phyloP scores from a whole-genome alignment of 1,284 basidiomycete species.

The Singerocomus inundabilis region DNA sequence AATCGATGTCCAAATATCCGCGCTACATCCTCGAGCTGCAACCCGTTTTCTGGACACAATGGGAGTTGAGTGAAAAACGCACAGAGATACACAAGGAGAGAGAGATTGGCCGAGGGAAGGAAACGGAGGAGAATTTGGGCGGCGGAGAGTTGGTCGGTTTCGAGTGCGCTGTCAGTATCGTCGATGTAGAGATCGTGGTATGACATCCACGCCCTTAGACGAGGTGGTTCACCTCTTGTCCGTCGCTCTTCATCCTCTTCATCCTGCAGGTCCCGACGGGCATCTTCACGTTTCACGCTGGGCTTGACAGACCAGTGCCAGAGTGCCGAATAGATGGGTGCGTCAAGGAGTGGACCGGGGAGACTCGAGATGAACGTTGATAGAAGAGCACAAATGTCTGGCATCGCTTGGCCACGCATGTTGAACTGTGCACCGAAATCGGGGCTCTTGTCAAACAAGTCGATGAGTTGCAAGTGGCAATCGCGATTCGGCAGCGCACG shows the following conservation, averaged over 20 bases:
- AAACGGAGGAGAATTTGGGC: conserved; percentile 60
- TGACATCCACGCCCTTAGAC: neutral
- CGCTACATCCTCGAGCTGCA: conserved; percentile 33
- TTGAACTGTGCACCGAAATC: conserved; percentile 35
- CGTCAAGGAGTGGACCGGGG: conserved; percentile 49
- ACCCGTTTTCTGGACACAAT: conserved; percentile 32
- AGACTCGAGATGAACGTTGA: conserved; percentile 56
- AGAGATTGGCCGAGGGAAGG: conserved; percentile 55
- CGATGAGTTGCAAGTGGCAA: conserved; percentile 39
- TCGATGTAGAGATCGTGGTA: conserved; percentile 11
- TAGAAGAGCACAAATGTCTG: conserved; percentile 61
- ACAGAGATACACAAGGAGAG: conserved; percentile 59
- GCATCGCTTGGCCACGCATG: conserved; percentile 51
- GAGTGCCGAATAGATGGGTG: conserved; percentile 43
- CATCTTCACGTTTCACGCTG: conserved; percentile 37
- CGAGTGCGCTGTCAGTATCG: conserved; percentile 22
- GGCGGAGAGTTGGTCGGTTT: conserved; percentile 38
- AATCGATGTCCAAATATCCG: conserved; percentile 32
- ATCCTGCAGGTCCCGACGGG: conserved; percentile 23
- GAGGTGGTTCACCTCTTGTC: conserved; percentile 19
- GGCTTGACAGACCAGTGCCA: conserved; percentile 54
- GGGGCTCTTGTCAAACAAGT: conserved; percentile 29
- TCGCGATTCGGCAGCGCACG: conserved; percentile 39
- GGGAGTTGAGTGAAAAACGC: conserved; percentile 51
- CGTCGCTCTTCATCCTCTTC: conserved; percentile 28